Base-by-base conservation (phyloP, 192 early-diverging fungal species). In the Bifiguratus adelaidae region DNA sequence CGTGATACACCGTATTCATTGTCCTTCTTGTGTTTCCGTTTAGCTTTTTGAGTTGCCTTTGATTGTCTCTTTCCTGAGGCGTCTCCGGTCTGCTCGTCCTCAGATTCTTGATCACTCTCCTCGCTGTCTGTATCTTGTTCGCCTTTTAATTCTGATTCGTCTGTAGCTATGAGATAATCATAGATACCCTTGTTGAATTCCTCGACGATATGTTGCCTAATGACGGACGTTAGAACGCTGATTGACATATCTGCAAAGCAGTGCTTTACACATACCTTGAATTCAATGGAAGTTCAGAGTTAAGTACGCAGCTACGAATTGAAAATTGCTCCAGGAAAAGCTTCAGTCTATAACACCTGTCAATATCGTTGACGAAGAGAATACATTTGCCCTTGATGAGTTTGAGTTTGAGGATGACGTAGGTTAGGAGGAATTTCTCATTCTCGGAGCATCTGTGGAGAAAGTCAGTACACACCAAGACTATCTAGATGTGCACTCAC, bases 241-340 rank as follows among this genome's bases (percentile, higher is more conserved):
- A n/a, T n/a, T n/a, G n/a, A n/a, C n/a, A n/a, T n/a, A n/a, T 60
- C 65, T 55, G 21, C 7, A 20, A 22, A 41, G 6, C n/a, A n/a
- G n/a, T n/a, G n/a, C n/a, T n/a, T n/a, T n/a, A n/a, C 4, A 15
- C 25, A 51, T 13, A 37, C 47, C 60, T 67, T 27, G 86, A 86
- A 57, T 91, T 91, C 53, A 94, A 57, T 3, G 95, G 95, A 57
- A 99, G 59, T 71, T 92, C 93, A 25, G 89, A 90, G 73, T 99
- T 95, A 44, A 99, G 69, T 7, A 95, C 88, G 25, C 89, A 92
- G 19, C 82, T 77, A 28, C 76, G 83, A 52, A 96, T 86, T 4
- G 86, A 86, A 61, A 99, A 99, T 63, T 95, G 92, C 68, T 99
- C 93, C 60, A 99, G 58, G 55, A 95, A 99, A 48, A 99, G 68